Conservation (phyloP, 73 alveolate genomes). For the Uronychia setigera region DNA sequence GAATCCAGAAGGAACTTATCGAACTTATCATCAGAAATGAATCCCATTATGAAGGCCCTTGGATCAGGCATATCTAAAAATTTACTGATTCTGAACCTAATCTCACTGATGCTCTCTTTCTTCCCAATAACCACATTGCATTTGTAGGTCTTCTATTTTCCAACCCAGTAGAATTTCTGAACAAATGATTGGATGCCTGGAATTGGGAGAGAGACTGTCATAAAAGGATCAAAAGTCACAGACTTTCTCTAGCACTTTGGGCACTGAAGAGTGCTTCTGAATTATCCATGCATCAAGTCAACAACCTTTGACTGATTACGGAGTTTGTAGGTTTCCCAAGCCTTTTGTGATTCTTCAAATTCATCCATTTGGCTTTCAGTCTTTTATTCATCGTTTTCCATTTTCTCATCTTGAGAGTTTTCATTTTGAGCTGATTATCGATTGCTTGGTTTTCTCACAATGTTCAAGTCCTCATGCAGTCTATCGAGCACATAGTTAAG, state of each 20-base stretch:
- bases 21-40: conserved; percentile 26
- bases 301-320: conserved; percentile 93
- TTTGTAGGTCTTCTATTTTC: neutral
- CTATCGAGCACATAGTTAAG: conserved; percentile 94
- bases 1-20: conserved; percentile 7
- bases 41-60: conserved; percentile 36
- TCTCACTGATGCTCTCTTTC: conserved; percentile 26
- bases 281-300: conserved; percentile 96
- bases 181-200: conserved; percentile 61
- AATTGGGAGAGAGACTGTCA: conserved; percentile 90
- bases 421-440: neutral
- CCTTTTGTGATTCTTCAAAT: conserved; percentile 86
- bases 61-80: conserved; percentile 36
- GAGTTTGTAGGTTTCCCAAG: conserved; percentile 86
- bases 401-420: too few species aligned
- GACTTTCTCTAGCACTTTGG: conserved; percentile 88
- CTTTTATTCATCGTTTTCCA: conserved; percentile 69
- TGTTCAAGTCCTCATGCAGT: conserved; percentile 98
- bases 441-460: conserved; percentile 49
- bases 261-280: conserved; percentile 91
- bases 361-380: conserved; percentile 70
- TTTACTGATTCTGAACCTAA: conserved; percentile 27
- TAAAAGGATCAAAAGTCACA: conserved; percentile 96
- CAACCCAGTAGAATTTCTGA: conserved; percentile 15
- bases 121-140: conserved; percentile 14